A percentile compares a stretch with the other conserved stretches of the same genome.
These are phyloP conservation scores for Inosperma sp. DNA, from an alignment of 768 basidiomycete species.

Conservation along the genomic window DNA sequence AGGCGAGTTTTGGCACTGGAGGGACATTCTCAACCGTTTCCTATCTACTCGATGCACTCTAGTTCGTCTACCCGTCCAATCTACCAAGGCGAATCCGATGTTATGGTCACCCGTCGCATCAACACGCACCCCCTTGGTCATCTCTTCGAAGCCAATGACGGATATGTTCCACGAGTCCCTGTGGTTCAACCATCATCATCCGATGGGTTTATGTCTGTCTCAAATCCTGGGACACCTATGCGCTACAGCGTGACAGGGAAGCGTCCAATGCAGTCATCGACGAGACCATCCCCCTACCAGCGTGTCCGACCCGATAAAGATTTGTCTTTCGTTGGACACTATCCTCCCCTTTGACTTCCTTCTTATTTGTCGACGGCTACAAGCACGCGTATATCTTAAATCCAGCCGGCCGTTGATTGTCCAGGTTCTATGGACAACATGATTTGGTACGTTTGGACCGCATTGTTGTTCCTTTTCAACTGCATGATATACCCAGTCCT, in stretches of 20 bases:
- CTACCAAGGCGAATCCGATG: background rate
- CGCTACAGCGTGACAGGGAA: background rate
- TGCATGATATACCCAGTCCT: too few relatives aligned
- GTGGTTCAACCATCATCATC: background rate
- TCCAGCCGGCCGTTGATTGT: too few relatives aligned
- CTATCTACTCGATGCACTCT: background rate
- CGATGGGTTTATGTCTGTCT: background rate
- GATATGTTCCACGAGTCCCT: background rate
- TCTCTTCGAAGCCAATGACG: constrained; percentile 6
- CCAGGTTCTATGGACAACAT: too few relatives aligned
- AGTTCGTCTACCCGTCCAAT: background rate
- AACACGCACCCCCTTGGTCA: constrained; percentile 6
- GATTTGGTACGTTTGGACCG: too few relatives aligned
- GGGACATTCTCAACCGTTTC: background rate
- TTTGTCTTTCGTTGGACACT: too few relatives aligned
- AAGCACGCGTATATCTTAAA: too few relatives aligned
- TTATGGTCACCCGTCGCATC: constrained; percentile 1
- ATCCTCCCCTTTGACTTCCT: too few relatives aligned
- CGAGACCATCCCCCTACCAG: constrained; percentile 6
- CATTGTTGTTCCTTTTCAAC: too few relatives aligned
- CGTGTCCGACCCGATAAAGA: too few relatives aligned
- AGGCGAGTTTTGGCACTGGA: constrained; percentile 1
- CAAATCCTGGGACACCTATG: constrained; percentile 5
- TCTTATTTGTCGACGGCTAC: too few relatives aligned
- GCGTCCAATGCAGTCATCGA: background rate